phyloP scores from a whole-genome alignment of 2,329 filamentous ascomycete genomes.

The Huntiella decipiens region DNA sequence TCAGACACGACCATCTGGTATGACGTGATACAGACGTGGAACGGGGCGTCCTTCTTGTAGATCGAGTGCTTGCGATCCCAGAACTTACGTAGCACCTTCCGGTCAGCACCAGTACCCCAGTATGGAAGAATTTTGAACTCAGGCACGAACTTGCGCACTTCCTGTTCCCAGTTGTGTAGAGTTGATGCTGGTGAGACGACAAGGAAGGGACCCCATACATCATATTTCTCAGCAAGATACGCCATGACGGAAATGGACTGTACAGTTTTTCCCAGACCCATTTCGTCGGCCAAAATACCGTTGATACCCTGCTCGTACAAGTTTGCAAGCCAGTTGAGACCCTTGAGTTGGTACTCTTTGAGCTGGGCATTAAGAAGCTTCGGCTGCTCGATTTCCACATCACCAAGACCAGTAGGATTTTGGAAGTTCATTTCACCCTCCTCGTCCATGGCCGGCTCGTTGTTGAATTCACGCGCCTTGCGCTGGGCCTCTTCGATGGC shows the following conservation, averaged over 20 bases:
- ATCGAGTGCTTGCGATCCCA: conserved; percentile 97
- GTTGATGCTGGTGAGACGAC: conserved; percentile 94
- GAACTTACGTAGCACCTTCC: conserved; percentile 93
- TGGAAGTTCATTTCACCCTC: conserved; percentile 99
- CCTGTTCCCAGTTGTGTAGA: conserved; percentile 98
- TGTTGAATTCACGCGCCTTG: conserved; percentile 84
- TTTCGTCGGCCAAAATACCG: conserved; percentile 94
- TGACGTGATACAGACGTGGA: conserved; percentile 90
- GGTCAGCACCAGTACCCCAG: conserved; percentile 86
- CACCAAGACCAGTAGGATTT: conserved; percentile 86
- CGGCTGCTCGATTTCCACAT: conserved; percentile 84
- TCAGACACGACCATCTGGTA: conserved; percentile 96
- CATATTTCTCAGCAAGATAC: conserved; percentile 89
- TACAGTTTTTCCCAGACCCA: conserved; percentile 98
- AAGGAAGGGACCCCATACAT: conserved; percentile 94
- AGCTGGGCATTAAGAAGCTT: conserved; percentile 84
- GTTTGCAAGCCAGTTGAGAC: conserved; percentile 97
- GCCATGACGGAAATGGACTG: conserved; percentile 99
- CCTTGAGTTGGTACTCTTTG: conserved; percentile 98
- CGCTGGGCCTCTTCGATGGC: conserved; percentile 88
- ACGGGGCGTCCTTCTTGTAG: conserved; percentile 80
- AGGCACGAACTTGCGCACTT: conserved; percentile 88
- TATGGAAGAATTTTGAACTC: conserved; percentile 90
- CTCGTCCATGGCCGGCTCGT: conserved; percentile 54
- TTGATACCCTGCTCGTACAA: conserved; percentile 99